Conservation (phyloP, 1,284 basidiomycete species). For the Heterobasidion occidentale region DNA sequence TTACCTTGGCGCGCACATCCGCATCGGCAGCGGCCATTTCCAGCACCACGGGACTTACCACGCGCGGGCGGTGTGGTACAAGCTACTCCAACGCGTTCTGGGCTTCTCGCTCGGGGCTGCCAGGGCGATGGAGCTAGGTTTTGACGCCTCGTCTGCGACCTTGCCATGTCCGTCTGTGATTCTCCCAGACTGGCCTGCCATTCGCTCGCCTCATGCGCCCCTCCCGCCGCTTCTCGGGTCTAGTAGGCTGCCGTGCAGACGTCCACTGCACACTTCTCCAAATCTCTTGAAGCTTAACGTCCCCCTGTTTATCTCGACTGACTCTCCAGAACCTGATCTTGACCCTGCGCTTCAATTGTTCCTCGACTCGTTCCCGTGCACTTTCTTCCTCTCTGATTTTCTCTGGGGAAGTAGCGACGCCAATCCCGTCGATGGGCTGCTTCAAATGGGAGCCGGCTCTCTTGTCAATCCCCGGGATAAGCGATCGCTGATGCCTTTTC, state of each 20-base stretch:
- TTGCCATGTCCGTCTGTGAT: constrained; percentile 11
- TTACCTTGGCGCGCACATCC: constrained; percentile 60
- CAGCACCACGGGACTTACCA: constrained; percentile 30
- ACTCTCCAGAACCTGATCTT: constrained; percentile 36
- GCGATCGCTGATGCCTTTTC: constrained; percentile 39
- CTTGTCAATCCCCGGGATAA: constrained; percentile 46
- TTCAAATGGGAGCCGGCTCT: constrained; percentile 11
- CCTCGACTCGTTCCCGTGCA: constrained; percentile 58
- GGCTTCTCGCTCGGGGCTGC: constrained; percentile 30
- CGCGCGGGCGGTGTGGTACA: constrained; percentile 47
- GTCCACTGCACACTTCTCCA: constrained; percentile 21
- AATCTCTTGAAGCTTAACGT: constrained; percentile 39
- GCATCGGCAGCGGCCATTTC: constrained; percentile 62
- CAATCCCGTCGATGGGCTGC: neutral
- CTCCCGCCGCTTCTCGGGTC: constrained; percentile 14
- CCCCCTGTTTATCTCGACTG: constrained; percentile 69
- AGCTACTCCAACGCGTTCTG: constrained; percentile 38
- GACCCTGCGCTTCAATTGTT: constrained; percentile 44
- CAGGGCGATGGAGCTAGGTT: constrained; percentile 27
- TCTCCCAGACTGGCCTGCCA: constrained; percentile 10
- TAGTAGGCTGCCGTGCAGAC: constrained; percentile 25
- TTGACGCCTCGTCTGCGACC: constrained; percentile 11
- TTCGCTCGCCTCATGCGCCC: constrained; percentile 16
- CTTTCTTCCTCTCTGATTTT: constrained; percentile 60
- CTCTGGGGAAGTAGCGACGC: neutral